Conservation (phyloP, 2,329 filamentous ascomycete species). For the Myrmaecium sp. region DNA sequence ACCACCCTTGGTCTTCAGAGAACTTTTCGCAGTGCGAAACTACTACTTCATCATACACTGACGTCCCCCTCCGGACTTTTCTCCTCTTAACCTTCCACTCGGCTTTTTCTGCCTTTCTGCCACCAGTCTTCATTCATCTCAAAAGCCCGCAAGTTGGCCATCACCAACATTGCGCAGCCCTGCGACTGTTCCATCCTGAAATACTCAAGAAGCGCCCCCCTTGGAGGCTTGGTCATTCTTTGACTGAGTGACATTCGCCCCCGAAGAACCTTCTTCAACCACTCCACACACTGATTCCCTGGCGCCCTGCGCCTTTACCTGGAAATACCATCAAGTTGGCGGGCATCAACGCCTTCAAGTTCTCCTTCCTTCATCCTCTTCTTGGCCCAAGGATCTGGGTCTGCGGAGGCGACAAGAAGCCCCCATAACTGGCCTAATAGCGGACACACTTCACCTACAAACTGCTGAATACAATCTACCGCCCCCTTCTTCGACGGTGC, state of each 20-base stretch:
- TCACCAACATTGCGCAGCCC: too few species aligned
- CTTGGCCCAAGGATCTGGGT: constrained; percentile 86
- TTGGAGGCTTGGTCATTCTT: neutral
- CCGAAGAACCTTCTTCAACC: neutral
- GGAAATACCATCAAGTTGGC: constrained; percentile 75
- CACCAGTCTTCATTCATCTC: constrained; percentile 8
- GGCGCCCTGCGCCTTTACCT: constrained; percentile 22
- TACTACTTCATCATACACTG: too few species aligned
- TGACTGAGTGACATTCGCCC: neutral
- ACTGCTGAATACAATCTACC: constrained; percentile 3
- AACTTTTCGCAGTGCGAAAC: too few species aligned
- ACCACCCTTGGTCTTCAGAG: too few species aligned
- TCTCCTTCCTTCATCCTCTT: constrained; percentile 72
- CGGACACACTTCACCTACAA: constrained; percentile 6
- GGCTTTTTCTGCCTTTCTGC: too few species aligned
- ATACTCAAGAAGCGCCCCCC: neutral
- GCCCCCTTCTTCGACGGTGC: constrained; percentile 3
- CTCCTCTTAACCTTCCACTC: too few species aligned
- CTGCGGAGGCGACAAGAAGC: constrained; percentile 94
- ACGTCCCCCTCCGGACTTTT: too few species aligned
- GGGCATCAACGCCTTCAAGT: constrained; percentile 55
- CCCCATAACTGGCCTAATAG: constrained; percentile 63
- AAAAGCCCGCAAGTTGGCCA: constrained; percentile 8
- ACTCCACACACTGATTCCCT: constrained; percentile 6
- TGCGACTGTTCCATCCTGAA: constrained; percentile 14